Evolutionary conservation across 768 basidiomycete species (phyloP).

Genomic region (Russula vinacea): DNA sequence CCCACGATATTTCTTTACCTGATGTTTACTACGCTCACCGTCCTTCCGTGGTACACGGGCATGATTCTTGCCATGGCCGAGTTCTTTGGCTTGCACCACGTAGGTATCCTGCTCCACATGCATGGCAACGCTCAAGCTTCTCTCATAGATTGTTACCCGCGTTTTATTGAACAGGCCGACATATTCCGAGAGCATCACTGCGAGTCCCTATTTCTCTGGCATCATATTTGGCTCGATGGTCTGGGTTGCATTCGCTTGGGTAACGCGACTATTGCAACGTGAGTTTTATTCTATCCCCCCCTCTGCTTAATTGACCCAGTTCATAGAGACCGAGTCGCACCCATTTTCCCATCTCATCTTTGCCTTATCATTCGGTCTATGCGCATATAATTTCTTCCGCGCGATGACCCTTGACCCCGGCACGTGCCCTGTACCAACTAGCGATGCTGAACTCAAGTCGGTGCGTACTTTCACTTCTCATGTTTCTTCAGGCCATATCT

Average conservation of each 20-base stretch:
- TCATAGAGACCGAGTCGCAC: conserved; percentile 70
- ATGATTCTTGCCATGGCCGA: conserved; percentile 78
- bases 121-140: conserved; percentile 19
- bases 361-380: conserved; percentile 48
- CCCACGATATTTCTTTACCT: conserved; percentile 78
- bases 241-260: conserved; percentile 85
- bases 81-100: conserved; percentile 93
- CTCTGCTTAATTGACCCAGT: not conserved
- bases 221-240: conserved; percentile 83
- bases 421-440: conserved; percentile 72
- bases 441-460: conserved; percentile 82
- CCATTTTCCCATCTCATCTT: conserved; percentile 75
- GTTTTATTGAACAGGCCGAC: conserved; percentile 79
- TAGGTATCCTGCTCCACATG: conserved; percentile 41
- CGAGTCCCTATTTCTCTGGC: conserved; percentile 89
- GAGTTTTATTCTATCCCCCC: conserved; percentile 32
- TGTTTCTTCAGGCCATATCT: no score
- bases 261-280: conserved; percentile 72
- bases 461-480: conserved; percentile 45
- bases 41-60: conserved; percentile 88
- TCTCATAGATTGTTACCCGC: conserved; percentile 68
- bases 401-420: conserved; percentile 87
- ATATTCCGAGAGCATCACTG: conserved; percentile 78
- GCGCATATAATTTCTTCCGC: conserved; percentile 8
- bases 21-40: conserved; percentile 78